Percentiles rank a stretch among this genome's conserved stretches.
phyloP scores from a whole-genome alignment of 768 basidiomycete species.

The Pisolithus orientalis region DNA sequence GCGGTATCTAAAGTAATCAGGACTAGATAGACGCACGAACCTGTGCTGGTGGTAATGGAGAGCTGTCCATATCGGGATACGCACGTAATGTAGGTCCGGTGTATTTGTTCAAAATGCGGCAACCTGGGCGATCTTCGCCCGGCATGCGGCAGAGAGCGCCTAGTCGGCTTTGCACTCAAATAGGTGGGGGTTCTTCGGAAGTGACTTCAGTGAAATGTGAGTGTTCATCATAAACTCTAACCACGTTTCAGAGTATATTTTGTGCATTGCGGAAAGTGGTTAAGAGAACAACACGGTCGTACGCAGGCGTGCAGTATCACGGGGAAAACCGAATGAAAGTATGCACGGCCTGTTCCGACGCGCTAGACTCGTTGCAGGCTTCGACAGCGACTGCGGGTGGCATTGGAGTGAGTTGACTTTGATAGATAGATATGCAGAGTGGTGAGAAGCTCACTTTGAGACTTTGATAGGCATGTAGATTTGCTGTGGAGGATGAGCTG shows the following conservation, averaged over 20 bases:
- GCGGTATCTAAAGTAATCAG: background rate
- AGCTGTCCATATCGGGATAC: background rate
- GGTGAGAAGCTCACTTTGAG: too few relatives aligned
- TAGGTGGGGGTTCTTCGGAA: background rate
- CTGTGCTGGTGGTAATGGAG: background rate
- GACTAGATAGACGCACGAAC: background rate
- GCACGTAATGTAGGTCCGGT: background rate
- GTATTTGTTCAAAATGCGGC: background rate
- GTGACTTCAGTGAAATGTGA: background rate
- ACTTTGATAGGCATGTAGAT: background rate
- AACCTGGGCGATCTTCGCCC: slow-evolving; percentile 1
- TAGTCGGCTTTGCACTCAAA: background rate
- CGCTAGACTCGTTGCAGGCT: too few relatives aligned
- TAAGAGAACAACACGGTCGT: too few relatives aligned
- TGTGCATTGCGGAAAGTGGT: too few relatives aligned
- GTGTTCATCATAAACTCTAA: background rate
- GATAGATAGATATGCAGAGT: background rate
- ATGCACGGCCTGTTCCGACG: too few relatives aligned
- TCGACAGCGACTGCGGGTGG: too few relatives aligned
- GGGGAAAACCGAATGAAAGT: too few relatives aligned
- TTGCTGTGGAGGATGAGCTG: background rate
- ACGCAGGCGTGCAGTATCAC: too few relatives aligned
- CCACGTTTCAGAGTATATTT: too few relatives aligned
- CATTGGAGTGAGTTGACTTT: background rate
- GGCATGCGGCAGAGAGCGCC: background rate